Evolutionary conservation across 768 basidiomycete species (phyloP).

Genomic region (Russula compacta): DNA sequence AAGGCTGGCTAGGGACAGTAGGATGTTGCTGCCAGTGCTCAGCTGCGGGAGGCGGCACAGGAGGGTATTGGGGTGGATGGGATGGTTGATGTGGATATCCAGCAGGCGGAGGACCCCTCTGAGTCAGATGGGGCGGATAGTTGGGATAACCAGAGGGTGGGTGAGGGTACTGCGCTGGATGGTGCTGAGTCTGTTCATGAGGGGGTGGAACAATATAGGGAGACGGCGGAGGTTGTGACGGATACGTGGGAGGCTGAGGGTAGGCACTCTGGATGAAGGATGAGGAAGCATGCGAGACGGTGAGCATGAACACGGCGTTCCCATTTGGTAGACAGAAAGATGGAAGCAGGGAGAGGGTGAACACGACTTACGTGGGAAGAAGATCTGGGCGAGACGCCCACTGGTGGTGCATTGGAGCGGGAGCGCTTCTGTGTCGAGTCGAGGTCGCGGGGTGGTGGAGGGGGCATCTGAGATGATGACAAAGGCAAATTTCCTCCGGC

Average conservation of each 20-base stretch:
- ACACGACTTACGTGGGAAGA: constrained; percentile 38
- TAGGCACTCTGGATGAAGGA: constrained; percentile 23
- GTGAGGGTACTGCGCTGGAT: constrained; percentile 32
- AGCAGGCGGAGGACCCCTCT: constrained; percentile 21
- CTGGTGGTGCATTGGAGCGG: constrained; percentile 30
- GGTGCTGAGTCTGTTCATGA: constrained; percentile 37
- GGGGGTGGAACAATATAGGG: constrained; percentile 33
- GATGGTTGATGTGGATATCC: constrained; percentile 21
- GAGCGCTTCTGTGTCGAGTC: constrained; percentile 37
- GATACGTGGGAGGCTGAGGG: constrained; percentile 28
- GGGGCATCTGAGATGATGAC: constrained; percentile 20
- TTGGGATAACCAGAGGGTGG: constrained; percentile 32
- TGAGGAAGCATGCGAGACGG: constrained; percentile 21
- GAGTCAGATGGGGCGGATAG: constrained; percentile 18
- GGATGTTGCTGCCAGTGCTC: constrained; percentile 20
- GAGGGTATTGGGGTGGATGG: constrained; percentile 22
- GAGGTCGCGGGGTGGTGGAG: constrained; percentile 23
- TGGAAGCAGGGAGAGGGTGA: constrained; percentile 7
- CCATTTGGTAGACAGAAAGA: not conserved
- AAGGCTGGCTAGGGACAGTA: constrained; percentile 14
- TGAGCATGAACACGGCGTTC: constrained; percentile 5
- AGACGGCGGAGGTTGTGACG: constrained; percentile 30
- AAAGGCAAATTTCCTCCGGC: constrained; percentile 15
- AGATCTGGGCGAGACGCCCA: constrained; percentile 39
- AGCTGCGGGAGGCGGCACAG: constrained; percentile 5